Evolutionary conservation across 1,284 basidiomycete species (phyloP).

Genomic region (Marasmius sp.): DNA sequence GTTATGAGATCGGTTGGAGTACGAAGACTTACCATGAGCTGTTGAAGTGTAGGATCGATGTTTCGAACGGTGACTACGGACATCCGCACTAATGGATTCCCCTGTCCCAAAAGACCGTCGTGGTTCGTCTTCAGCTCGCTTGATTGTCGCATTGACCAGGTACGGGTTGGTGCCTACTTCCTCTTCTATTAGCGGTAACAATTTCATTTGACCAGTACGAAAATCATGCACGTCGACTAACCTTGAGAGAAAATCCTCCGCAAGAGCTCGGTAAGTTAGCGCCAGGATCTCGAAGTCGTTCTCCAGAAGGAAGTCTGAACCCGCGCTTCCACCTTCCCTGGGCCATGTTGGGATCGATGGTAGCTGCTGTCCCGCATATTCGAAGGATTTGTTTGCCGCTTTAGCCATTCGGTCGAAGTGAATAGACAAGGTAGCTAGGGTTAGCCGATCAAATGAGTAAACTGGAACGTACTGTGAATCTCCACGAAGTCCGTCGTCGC

Average conservation of each 20-base stretch:
- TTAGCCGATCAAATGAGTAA: too few species aligned
- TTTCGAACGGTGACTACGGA: too few species aligned
- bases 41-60: too few species aligned
- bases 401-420: background rate
- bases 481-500: too few species aligned
- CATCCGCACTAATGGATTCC: too few species aligned
- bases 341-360: background rate
- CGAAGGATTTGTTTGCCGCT: background rate
- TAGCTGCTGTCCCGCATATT: background rate
- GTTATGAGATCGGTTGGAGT: too few species aligned
- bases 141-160: background rate
- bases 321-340: background rate
- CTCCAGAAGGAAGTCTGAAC: background rate
- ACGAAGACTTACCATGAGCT: too few species aligned
- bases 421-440: too few species aligned
- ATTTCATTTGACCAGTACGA: background rate
- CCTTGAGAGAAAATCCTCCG: conserved; percentile 6
- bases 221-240: background rate
- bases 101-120: too few species aligned
- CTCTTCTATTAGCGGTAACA: background rate
- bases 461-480: too few species aligned
- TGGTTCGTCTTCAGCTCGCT: background rate
- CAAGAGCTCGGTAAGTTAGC: conserved; percentile 5
- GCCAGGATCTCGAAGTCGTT: conserved; percentile 14
- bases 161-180: background rate